These are phyloP conservation scores for Talaromyces sp. DNA, from an alignment of 2,329 filamentous ascomycete genomes.

Conservation along the genomic window DNA sequence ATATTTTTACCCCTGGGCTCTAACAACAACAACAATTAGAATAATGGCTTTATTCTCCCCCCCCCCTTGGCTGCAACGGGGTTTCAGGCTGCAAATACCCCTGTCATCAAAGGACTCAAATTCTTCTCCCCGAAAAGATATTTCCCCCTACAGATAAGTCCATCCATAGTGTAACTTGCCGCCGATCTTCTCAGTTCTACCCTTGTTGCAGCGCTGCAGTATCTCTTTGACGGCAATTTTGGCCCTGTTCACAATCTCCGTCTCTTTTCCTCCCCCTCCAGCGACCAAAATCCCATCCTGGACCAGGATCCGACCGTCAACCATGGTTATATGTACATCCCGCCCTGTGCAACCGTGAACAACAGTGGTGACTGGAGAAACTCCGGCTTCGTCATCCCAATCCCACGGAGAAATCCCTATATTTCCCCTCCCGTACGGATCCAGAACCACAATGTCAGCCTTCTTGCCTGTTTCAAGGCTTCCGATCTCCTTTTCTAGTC, in stretches of 20 bases:
- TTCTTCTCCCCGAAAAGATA: background rate
- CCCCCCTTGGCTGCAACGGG: background rate
- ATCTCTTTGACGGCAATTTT: conserved; percentile 2
- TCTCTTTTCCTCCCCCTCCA: conserved; percentile 11
- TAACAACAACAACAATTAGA: background rate
- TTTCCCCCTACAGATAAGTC: background rate
- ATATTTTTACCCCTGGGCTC: no score
- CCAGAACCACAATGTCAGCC: conserved; percentile 17
- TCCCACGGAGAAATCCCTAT: conserved; percentile 31
- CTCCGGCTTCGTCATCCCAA: conserved; percentile 9
- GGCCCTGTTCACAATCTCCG: background rate
- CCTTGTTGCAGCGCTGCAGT: background rate
- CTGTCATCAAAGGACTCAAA: background rate
- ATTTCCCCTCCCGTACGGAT: conserved; percentile 22
- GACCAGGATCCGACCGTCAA: conserved; percentile 36
- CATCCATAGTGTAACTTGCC: background rate
- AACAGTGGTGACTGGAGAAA: conserved; percentile 28
- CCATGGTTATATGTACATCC: conserved; percentile 38
- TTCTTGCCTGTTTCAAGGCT: conserved; percentile 27
- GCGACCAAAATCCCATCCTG: conserved; percentile 21
- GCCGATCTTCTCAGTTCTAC: background rate
- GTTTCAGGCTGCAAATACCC: background rate
- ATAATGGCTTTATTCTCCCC: background rate
- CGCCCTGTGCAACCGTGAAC: conserved; percentile 38
- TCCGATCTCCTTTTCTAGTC: conserved; percentile 31